Conservation (phyloP, 768 basidiomycete species). For the Lyophyllum atratum region DNA sequence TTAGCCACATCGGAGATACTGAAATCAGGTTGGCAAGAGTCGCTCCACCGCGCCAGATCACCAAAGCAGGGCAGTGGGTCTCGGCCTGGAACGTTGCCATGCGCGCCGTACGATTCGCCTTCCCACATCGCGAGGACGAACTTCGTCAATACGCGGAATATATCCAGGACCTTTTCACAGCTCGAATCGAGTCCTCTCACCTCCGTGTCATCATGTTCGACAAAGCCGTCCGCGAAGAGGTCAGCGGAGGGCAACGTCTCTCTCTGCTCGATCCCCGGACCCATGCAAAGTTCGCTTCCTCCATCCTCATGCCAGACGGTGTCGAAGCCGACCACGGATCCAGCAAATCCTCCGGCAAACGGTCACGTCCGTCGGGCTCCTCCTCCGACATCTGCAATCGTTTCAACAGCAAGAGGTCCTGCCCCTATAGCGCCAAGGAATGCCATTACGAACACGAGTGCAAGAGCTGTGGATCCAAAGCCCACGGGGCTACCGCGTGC, state of each 20-base stretch:
- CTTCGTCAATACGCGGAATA: slow-evolving; percentile 26
- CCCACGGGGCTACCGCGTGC: not conserved
- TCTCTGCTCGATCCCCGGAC: slow-evolving; percentile 22
- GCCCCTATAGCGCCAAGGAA: not conserved
- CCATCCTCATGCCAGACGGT: slow-evolving; percentile 8
- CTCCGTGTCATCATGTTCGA: slow-evolving; percentile 32
- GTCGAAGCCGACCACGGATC: not conserved
- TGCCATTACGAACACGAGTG: not conserved
- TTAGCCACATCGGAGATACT: slow-evolving; percentile 10
- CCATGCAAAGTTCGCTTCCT: slow-evolving; percentile 2
- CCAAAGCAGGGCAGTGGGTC: not conserved
- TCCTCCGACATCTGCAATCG: not conserved
- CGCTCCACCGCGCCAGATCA: not conserved
- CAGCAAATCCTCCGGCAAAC: not conserved
- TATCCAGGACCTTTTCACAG: slow-evolving; percentile 24
- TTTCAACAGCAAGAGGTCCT: not conserved
- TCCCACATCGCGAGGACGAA: slow-evolving; percentile 21
- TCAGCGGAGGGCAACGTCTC: slow-evolving; percentile 15
- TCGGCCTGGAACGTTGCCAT: not conserved
- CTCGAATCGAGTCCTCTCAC: slow-evolving; percentile 9
- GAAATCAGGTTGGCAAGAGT: slow-evolving; percentile 9
- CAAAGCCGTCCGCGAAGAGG: slow-evolving; percentile 25
- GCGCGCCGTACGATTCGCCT: slow-evolving; percentile 19
- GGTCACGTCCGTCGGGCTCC: too few relatives aligned
- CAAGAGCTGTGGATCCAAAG: not conserved